These are phyloP conservation scores for Ceratocystis cubensis DNA, from an alignment of 2,329 filamentous ascomycete genomes.

Conservation along the genomic window DNA sequence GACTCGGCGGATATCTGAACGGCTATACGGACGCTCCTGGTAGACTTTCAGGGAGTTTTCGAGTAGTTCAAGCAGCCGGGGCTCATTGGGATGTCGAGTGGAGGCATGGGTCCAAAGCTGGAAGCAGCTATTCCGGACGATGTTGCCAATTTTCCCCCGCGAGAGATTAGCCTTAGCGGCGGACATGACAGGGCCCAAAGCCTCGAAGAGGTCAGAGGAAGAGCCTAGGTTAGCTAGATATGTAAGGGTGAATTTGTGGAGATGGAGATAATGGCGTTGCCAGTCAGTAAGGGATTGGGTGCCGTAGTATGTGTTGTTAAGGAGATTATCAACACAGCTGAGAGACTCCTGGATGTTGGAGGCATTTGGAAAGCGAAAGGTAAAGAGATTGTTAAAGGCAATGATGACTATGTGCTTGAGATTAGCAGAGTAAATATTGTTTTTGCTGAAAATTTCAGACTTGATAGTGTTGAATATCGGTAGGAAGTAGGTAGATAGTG, in stretches of 20 bases:
- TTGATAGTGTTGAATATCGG: background rate
- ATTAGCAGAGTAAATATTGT: constrained; percentile 8
- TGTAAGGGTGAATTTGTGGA: background rate
- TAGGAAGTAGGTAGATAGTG: background rate
- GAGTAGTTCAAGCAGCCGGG: background rate
- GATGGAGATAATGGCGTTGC: background rate
- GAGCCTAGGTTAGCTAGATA: background rate
- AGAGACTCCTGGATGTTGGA: background rate
- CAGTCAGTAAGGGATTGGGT: background rate
- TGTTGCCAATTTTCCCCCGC: background rate
- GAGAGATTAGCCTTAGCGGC: background rate
- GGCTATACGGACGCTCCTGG: background rate
- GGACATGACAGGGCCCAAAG: background rate
- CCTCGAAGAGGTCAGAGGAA: background rate
- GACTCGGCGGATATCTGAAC: background rate
- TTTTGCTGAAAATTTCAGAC: constrained; percentile 4
- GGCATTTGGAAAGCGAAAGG: background rate
- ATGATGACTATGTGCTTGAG: background rate
- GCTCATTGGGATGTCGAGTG: background rate
- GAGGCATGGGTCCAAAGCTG: background rate
- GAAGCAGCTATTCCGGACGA: background rate
- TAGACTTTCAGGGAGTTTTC: background rate
- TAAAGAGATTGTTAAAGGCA: background rate
- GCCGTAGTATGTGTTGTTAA: background rate
- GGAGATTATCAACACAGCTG: background rate